These are phyloP conservation scores for Euptelea pleiosperma DNA, from an alignment of 164 flowering plant genomes.

Conservation along the genomic window DNA sequence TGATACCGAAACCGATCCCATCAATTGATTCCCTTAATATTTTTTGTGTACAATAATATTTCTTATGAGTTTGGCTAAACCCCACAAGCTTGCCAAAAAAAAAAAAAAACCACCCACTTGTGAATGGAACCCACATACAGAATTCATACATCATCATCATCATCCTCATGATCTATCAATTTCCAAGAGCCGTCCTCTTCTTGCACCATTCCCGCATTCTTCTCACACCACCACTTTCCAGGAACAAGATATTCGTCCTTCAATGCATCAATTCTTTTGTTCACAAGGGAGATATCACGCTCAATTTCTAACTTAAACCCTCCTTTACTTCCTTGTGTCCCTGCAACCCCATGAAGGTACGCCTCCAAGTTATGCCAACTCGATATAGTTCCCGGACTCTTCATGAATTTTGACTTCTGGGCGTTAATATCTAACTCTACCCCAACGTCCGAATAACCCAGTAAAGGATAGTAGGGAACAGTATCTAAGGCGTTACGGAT, in stretches of 20 bases:
- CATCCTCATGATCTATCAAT: too few species aligned
- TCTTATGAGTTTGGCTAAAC: too few species aligned
- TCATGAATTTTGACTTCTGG: slow-evolving; percentile 53
- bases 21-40: too few species aligned
- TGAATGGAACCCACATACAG: too few species aligned
- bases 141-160: too few species aligned
- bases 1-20: too few species aligned
- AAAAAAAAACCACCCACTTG: too few species aligned
- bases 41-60: too few species aligned
- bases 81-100: too few species aligned
- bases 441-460: slow-evolving; percentile 63
- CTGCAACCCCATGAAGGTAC: slow-evolving; percentile 76
- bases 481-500: slow-evolving; percentile 44
- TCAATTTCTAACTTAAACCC: slow-evolving; percentile 49
- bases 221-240: background rate
- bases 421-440: slow-evolving; percentile 56
- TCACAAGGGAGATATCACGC: slow-evolving; percentile 44
- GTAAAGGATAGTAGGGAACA: slow-evolving; percentile 57
- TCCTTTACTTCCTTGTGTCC: slow-evolving; percentile 44
- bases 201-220: background rate
- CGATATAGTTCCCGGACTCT: slow-evolving; percentile 35
- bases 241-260: slow-evolving; percentile 1
- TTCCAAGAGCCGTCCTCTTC: too few species aligned
- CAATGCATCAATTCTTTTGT: slow-evolving; percentile 24
- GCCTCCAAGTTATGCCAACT: slow-evolving; percentile 66